A percentile compares a stretch with the other conserved stretches of the same genome.
Conservation (phyloP, 2,329 filamentous ascomycete genomes). For the Cadophora malorum region DNA sequence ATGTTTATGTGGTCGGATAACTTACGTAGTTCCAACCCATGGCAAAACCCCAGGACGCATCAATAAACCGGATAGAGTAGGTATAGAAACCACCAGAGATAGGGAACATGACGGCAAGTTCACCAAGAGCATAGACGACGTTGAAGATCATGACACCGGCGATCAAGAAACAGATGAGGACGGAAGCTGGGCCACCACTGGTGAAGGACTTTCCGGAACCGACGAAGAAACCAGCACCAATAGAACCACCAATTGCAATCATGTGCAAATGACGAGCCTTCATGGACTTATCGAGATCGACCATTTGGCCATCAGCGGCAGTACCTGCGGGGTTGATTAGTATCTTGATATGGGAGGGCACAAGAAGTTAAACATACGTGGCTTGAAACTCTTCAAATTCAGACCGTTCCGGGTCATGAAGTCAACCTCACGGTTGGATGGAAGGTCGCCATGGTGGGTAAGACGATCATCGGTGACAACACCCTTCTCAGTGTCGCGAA, state of each 20-base stretch:
- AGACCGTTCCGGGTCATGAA: constrained; percentile 23
- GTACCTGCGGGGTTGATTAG: not conserved
- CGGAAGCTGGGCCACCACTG: constrained; percentile 19
- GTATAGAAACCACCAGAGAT: constrained; percentile 24
- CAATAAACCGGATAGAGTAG: constrained; percentile 23
- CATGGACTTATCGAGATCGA: constrained; percentile 37
- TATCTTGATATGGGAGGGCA: not conserved
- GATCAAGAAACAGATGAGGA: constrained; percentile 21
- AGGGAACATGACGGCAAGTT: constrained; percentile 24
- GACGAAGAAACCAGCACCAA: constrained; percentile 26
- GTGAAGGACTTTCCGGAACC: constrained; percentile 18
- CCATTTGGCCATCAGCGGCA: constrained; percentile 10
- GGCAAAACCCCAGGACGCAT: constrained; percentile 23
- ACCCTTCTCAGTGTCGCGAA: constrained; percentile 17
- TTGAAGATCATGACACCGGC: constrained; percentile 23
- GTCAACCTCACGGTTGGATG: constrained; percentile 16
- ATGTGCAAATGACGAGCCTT: constrained; percentile 60
- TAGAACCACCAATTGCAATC: constrained; percentile 60
- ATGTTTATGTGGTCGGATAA: not conserved
- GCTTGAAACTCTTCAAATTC: constrained; percentile 17
- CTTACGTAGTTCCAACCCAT: constrained; percentile 23
- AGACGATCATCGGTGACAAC: not conserved
- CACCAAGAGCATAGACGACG: constrained; percentile 23
- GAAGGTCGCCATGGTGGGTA: constrained; percentile 2
- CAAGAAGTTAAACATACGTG: not conserved